Base-by-base conservation (phyloP, 257 asterid species). In the Fraxinus anomala region DNA sequence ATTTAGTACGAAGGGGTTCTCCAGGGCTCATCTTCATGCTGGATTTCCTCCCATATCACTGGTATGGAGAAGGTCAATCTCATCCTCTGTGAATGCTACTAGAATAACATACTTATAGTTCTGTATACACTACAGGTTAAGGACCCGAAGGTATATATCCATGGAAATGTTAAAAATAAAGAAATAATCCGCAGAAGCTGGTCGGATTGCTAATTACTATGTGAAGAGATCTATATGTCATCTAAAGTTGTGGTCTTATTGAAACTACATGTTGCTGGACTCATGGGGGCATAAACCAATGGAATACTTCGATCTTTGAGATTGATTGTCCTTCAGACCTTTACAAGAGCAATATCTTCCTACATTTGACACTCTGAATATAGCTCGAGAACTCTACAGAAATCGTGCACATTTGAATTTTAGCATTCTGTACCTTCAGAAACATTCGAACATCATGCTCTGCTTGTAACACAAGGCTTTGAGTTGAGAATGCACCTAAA, bases 41-140 rank as follows among this genome's bases (percentile, higher is more conserved):
- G 92, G 90, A 70, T 87, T 88, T 80, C 99, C 97, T 82, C 93
- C 94, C 70, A 56, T 92, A 73, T 84, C 84, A n/a, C 87, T 91
- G 91, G 97, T 94, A 85, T 76, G 44, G 59, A 75, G 33, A 72
- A 68, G 76, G n/a, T 73, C 63, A 13, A 26, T 54, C 13, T 68
- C 54, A 21, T 70, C 72, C 28, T 4, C n/a, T 63, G 69, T 63
- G 17, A 63, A 63, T 63, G 28, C 17, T 37, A 28, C 76, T 23
- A 30, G 72, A 23, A 8, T 37, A 23, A 23, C 74, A 65, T 49
- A 47, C 67, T 65, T 5, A 72, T 68, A 78, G 30, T 33, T 79
- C 47, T 68, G 11, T 61, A 13, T 79, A 26, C 68, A 28, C 75
- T 56, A 73, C 90, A 94, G 98, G 89, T 82, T 10, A 89, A 85